Conservation (phyloP, 116 monocot species). For the Trichopus zeylanicus region DNA sequence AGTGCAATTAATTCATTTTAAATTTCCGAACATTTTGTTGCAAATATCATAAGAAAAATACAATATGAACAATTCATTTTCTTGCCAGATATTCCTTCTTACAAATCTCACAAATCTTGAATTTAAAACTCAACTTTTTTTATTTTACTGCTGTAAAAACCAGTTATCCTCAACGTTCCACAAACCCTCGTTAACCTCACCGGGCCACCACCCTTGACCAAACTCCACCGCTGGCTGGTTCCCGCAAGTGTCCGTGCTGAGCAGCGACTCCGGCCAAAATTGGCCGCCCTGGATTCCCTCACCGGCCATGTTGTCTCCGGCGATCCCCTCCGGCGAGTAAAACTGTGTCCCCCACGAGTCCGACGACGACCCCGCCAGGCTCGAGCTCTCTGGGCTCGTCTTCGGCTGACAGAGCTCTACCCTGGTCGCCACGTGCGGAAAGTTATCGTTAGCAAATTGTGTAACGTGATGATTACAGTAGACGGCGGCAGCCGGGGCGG, state of each 20-base stretch:
- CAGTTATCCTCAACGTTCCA: conserved; percentile 55
- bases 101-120: too few relatives aligned
- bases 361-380: conserved; percentile 21
- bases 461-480: not conserved
- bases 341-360: conserved; percentile 14
- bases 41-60: too few relatives aligned
- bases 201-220: conserved; percentile 17
- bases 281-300: conserved; percentile 3
- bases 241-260: conserved; percentile 16
- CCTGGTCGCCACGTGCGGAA: not conserved
- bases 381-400: conserved; percentile 22
- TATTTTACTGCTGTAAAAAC: conserved; percentile 10
- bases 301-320: not conserved
- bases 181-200: conserved; percentile 25
- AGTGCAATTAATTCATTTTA: too few relatives aligned
- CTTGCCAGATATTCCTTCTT: too few relatives aligned
- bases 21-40: too few relatives aligned
- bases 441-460: not conserved
- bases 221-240: conserved; percentile 22
- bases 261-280: conserved; percentile 6
- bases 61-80: too few relatives aligned
- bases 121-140: too few relatives aligned
- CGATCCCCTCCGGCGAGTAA: too few relatives aligned
- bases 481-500: conserved; percentile 5
- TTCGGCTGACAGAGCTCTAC: conserved; percentile 1